Evolutionary conservation across 2,329 filamentous ascomycete genomes (phyloP), one percentile per base, ranked within the genome.

Genomic region (Tolypocladium nubicola): DNA sequence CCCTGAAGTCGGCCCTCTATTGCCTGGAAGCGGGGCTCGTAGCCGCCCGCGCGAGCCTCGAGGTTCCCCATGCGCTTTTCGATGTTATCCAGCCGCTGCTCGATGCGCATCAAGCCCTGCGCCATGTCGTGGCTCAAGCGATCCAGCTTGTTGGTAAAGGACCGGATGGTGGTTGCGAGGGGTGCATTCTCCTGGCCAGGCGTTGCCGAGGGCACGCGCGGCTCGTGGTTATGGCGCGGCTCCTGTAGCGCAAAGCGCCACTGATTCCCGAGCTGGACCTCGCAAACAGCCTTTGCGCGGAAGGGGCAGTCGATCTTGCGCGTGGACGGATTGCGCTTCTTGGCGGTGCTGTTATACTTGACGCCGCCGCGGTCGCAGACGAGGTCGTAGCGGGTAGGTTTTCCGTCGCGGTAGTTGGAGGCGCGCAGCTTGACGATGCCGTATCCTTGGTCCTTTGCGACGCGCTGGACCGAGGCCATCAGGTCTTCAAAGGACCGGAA

Each of bases 281-380:
- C 82, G 61, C 82, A 85, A 26, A 85, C 82, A 30, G 82, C 82
- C 71, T 85, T 85, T 57, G 82, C 82, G 55, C 81, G 79, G 73
- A 82, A 85, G 13, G 82, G 82, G 57, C 82, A 85, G 67, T 85
- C 82, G 57, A 85, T 80, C 70, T 85, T 85, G 66, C 82, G 80
- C 49, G 82, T 85, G 56, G 80, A 83, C 1, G 82, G 82, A 63
- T 83, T 84, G 57, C 82, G 79, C 72, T 84, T 85, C 75, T 84
- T 84, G 9, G 82, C 82, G 1, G 82, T 85, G 69, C 81, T 84
- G 71, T 75, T 83, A 70, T 85, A 85, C 70, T 84, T 85, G 66
- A 85, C 82, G 59, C 82, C 82, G 56, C 82, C 82, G 45, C 82
- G 80, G 62, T 85, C 82, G 69, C 82, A 85, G 39, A 85, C 82